Evolutionary conservation across 2,329 filamentous ascomycete species (phyloP).

Genomic region (Pseudopyrenochaeta lycopersici): DNA sequence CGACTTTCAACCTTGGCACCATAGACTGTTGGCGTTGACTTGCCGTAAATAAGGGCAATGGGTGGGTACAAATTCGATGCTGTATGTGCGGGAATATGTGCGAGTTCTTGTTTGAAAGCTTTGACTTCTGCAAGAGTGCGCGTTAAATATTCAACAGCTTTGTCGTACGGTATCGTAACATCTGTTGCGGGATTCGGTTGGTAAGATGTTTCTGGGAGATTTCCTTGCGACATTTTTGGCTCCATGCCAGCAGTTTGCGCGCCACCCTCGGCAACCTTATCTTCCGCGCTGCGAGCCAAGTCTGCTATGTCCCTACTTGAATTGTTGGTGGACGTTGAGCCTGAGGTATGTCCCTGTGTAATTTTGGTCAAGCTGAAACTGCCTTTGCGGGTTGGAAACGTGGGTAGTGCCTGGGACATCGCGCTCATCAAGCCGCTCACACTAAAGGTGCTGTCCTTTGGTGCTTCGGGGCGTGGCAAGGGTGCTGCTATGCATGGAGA

Average conservation of each 20-base stretch:
- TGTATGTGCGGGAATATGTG: slow-evolving; percentile 67
- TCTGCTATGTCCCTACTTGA: slow-evolving; percentile 24
- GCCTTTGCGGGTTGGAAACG: slow-evolving; percentile 44
- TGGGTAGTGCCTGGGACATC: slow-evolving; percentile 57
- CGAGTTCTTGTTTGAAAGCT: slow-evolving; percentile 78
- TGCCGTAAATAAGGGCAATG: slow-evolving; percentile 83
- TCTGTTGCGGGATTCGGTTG: slow-evolving; percentile 45
- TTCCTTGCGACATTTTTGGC: slow-evolving; percentile 57
- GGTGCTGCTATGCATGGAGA: slow-evolving; percentile 80
- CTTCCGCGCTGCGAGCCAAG: slow-evolving; percentile 35
- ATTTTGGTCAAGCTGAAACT: slow-evolving; percentile 51
- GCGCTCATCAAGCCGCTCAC: slow-evolving; percentile 57
- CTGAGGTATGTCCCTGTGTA: slow-evolving; percentile 2
- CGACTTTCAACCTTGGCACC: slow-evolving; percentile 77
- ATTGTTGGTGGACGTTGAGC: slow-evolving; percentile 8
- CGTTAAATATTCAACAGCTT: slow-evolving; percentile 72
- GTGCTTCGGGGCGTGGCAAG: slow-evolving; percentile 63
- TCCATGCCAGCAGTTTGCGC: slow-evolving; percentile 50
- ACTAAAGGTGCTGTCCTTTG: slow-evolving; percentile 49
- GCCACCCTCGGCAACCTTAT: slow-evolving; percentile 38
- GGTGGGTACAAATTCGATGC: slow-evolving; percentile 81
- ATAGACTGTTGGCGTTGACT: slow-evolving; percentile 84
- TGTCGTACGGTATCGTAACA: slow-evolving; percentile 64
- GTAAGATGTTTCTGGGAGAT: slow-evolving; percentile 31
- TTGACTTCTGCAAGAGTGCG: slow-evolving; percentile 77